Evolutionary conservation across 2,329 filamentous ascomycete genomes (phyloP).

Genomic region (Beauveria bassiana): DNA sequence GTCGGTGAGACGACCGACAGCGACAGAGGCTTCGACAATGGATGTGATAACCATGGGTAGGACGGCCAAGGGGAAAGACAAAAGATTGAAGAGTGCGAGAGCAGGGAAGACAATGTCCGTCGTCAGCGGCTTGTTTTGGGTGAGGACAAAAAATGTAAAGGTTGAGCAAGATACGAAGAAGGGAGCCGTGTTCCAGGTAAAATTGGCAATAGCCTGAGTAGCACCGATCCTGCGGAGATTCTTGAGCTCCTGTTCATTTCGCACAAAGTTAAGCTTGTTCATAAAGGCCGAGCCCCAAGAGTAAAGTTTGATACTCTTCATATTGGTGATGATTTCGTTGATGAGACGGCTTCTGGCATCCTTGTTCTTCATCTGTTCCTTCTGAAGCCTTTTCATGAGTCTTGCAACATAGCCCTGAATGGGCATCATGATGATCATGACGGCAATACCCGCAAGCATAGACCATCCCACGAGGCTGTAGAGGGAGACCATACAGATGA

Average conservation of each 20-base stretch:
- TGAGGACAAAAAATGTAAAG: conserved; percentile 89
- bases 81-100: conserved; percentile 83
- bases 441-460: conserved; percentile 89
- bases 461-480: conserved; percentile 92
- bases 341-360: conserved; percentile 87
- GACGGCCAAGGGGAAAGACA: conserved; percentile 90
- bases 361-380: conserved; percentile 98
- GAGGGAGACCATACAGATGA: conserved; percentile 88
- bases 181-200: conserved; percentile 95
- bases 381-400: conserved; percentile 90
- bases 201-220: conserved; percentile 88
- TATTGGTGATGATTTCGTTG: conserved; percentile 97
- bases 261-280: conserved; percentile 91
- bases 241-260: conserved; percentile 92
- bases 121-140: conserved; percentile 69
- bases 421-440: conserved; percentile 97
- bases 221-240: conserved; percentile 94
- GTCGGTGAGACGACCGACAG: conserved; percentile 73
- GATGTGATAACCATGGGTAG: conserved; percentile 97
- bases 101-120: conserved; percentile 96
- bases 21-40: conserved; percentile 92
- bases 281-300: conserved; percentile 97
- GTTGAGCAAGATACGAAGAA: conserved; percentile 97
- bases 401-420: conserved; percentile 87
- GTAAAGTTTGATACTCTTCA: conserved; percentile 99